Evolutionary conservation across 257 asterid genomes (phyloP).

Genomic region (Primulina huaijiensis): DNA sequence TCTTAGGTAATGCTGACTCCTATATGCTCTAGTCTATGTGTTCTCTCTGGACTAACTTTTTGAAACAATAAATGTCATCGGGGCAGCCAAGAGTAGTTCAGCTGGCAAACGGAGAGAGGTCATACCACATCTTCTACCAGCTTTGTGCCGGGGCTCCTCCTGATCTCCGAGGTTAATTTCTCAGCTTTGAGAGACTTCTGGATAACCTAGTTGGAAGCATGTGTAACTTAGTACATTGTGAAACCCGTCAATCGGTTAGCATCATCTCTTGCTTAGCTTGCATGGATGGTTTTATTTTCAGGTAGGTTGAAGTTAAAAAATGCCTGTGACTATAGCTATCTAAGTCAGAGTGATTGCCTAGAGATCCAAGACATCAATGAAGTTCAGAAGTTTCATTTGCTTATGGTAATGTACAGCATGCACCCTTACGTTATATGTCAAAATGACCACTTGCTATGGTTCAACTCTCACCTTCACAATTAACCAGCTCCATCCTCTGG

Average conservation of each 20-base stretch:
- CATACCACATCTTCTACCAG: constrained; percentile 90
- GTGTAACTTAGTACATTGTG: constrained; percentile 5
- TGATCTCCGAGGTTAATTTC: constrained; percentile 62
- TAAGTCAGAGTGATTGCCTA: constrained; percentile 74
- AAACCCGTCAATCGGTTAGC: constrained; percentile 4
- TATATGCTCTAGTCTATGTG: constrained; percentile 21
- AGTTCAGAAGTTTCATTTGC: constrained; percentile 55
- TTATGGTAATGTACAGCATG: constrained; percentile 41
- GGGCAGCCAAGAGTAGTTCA: constrained; percentile 92
- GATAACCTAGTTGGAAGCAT: not conserved
- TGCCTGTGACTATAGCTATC: constrained; percentile 68
- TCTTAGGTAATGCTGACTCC: constrained; percentile 19
- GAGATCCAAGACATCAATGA: constrained; percentile 59
- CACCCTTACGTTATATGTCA: constrained; percentile 2
- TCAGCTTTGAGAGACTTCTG: constrained; percentile 6
- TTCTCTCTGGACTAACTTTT: constrained; percentile 33
- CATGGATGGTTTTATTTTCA: constrained; percentile 35
- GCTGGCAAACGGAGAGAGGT: constrained; percentile 71
- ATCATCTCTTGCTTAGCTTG: constrained; percentile 13
- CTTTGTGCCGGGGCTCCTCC: constrained; percentile 93
- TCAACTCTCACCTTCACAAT: constrained; percentile 16
- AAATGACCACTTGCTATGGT: not conserved
- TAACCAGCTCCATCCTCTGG: not conserved
- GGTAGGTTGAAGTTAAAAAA: constrained; percentile 65
- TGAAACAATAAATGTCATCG: constrained; percentile 28